Base-by-base conservation (phyloP, 768 basidiomycete species). In the Mycena vulgaris region DNA sequence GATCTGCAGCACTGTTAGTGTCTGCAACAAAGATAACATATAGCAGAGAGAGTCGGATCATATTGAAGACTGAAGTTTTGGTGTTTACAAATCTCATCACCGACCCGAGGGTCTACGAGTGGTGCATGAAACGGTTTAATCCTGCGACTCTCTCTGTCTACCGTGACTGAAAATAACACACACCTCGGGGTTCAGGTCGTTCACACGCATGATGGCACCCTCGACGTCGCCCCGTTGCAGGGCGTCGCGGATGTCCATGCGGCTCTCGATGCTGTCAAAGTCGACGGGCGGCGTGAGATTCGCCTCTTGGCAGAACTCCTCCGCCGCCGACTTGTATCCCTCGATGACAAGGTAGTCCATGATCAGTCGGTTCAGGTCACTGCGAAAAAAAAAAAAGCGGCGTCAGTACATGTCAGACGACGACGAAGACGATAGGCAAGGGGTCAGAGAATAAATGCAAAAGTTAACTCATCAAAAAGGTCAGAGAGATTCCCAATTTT, bases 401-500 rank as follows among this genome's bases (percentile, higher is more conserved):
- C 63, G 69, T 77, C 71, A 80, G 69, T 25, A 74, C 72, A 75
- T 62, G 42, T 39, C 56, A 57, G 49, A 51, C 70, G 16, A n/a
- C n/a, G n/a, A n/a, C n/a, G n/a, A n/a, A n/a, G 66, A 72, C 66
- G 63, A 81, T 76, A 77, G 78, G 67, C 27, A 53, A 65, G 40
- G 71, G 47, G 74, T 95, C 94, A 95, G 95, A 92, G 93, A 94
- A 93, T 93, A 92, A 90, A 94, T 94, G 90, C 91, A 91, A 85
- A 79, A 87, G 14, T 48, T 25, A 27, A 75, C 86, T 93, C 91
- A 85, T 92, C 93, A 90, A 84, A 73, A 76, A 79, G 81, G 77
- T 95, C 96, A 92, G 97, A 96, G 97, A 99, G 97, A 99, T 99
- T 99, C 97, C 97, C 97, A 98, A 87, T 92, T 80, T 80, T 88